Base-by-base conservation (phyloP, 306 rosid species). In the Notholithocarpus densiflorus region DNA sequence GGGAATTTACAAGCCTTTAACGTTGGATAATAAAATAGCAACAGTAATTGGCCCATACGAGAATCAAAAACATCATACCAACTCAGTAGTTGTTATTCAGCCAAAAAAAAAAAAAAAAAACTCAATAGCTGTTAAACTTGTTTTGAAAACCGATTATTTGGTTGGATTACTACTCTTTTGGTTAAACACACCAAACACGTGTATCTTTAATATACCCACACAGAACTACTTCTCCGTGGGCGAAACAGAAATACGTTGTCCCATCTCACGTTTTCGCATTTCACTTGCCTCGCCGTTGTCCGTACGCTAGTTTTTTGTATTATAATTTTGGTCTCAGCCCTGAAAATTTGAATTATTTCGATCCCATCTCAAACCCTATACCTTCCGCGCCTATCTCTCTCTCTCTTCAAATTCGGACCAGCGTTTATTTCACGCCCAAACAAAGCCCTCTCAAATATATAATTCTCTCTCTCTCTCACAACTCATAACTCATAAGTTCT, bases 381-480 rank as follows among this genome's bases (percentile, higher is more conserved):
- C 70, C 43, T 26, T 24, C 70, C 75, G 74, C 71, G 51, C 59
- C 71, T 57, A 12, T 48, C 23, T 34, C 8, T 52, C 15, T 53
- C 43, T 68, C 55, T 77, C 80, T 68, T 37, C 57, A 34, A 56
- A 34, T 77, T 52, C n/a, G 77, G 76, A 70, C 59, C 66, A 2
- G 78, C 84, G 77, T 78, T 64, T 55, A 54, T 72, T 45, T 82
- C 64, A 72, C 85, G 81, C 81, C 48, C 29, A 13, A 61, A 61
- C 14, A 76, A 40, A 40, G 11, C 53, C 72, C 77, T 60, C 5
- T 3, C 48, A 62, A 4, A 62, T 15, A 62, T 62, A 26, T 52
- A 21, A 4, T 8, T 43, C 71, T 26, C 56, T 5, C 45, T 29
- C n/a, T 15, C 31, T 84, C 20, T 78, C 32, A 7, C 0, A 37